A percentile compares a stretch with the other conserved stretches of the same genome.
phyloP scores from a whole-genome alignment of 257 asterid genomes.

The Solanum pinnatisectum region DNA sequence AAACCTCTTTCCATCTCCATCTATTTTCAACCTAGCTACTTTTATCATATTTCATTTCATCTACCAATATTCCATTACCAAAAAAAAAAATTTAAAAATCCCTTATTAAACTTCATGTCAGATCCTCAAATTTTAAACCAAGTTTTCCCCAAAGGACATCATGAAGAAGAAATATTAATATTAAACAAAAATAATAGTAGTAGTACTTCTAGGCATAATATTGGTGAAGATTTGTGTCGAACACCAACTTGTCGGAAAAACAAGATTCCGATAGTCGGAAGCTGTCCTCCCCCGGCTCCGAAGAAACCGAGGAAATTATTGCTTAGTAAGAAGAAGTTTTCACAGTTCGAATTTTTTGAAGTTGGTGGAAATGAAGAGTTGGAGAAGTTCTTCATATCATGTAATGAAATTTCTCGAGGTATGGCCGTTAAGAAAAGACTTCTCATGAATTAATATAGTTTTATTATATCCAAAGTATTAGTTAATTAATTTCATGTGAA shows the following conservation, averaged over 20 bases:
- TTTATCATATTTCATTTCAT: neutral
- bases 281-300: conserved; percentile 22
- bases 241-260: conserved; percentile 17
- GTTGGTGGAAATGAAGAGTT: conserved; percentile 16
- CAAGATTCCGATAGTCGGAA: conserved; percentile 13
- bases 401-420: neutral
- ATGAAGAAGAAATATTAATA: neutral
- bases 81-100: neutral
- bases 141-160: neutral
- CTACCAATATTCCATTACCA: neutral
- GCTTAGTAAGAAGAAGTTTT: conserved; percentile 6
- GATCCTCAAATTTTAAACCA: neutral
- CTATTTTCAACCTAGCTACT: neutral
- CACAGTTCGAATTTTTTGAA: conserved; percentile 12
- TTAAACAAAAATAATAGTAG: neutral
- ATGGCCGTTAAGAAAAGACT: conserved; percentile 9
- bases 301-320: neutral
- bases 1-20: neutral
- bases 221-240: conserved; percentile 8
- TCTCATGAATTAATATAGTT: neutral
- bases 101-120: conserved; percentile 11
- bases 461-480: neutral
- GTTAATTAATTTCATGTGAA: neutral
- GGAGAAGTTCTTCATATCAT: conserved; percentile 19
- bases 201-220: neutral